A percentile compares a stretch with the other conserved stretches of the same genome.
phyloP scores from a whole-genome alignment of 2,329 filamentous ascomycete species.

The Fusarium falciforme region DNA sequence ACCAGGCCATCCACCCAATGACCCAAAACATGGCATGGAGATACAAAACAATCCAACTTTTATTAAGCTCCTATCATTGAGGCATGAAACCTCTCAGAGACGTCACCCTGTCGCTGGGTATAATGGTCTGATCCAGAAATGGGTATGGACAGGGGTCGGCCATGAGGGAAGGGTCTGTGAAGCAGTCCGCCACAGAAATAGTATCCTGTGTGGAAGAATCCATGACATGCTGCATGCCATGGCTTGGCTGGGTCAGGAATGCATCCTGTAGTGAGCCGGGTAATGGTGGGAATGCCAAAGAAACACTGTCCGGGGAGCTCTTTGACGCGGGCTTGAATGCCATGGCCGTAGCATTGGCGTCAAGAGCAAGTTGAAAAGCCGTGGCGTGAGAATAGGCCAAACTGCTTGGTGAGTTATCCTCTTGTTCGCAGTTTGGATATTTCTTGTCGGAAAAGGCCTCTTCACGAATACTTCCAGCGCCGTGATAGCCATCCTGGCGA shows the following conservation, averaged over 20 bases:
- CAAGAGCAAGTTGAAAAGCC: not conserved
- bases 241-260: not conserved
- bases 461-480: conserved; percentile 13
- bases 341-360: not conserved
- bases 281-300: conserved; percentile 5
- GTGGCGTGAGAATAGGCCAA: not conserved
- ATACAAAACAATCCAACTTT: not conserved
- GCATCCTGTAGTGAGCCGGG: not conserved
- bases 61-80: not conserved
- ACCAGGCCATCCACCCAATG: not conserved
- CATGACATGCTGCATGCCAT: not conserved
- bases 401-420: not conserved
- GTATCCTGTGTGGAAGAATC: not conserved
- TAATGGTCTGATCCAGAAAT: not conserved
- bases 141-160: not conserved
- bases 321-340: not conserved
- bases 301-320: not conserved
- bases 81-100: not conserved
- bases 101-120: not conserved
- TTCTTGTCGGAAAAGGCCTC: conserved; percentile 26
- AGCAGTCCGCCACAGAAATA: not conserved
- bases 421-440: not conserved
- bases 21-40: not conserved
- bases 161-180: not conserved
- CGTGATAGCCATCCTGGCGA: not conserved